Evolutionary conservation across 2,329 filamentous ascomycete genomes (phyloP).

Genomic region (Macroventuria anomochaeta): DNA sequence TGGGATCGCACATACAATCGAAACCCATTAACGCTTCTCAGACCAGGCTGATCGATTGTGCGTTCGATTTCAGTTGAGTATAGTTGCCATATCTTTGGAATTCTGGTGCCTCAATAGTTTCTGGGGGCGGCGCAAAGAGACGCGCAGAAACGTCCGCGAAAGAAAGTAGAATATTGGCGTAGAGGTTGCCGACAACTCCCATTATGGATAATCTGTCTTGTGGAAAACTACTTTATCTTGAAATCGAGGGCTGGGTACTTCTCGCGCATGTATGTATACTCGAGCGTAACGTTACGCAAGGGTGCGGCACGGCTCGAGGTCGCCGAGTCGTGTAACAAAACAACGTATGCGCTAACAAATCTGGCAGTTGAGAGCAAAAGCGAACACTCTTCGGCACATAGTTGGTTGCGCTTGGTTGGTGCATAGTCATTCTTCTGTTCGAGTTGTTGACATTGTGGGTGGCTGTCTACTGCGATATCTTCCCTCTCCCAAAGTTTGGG

Average conservation of each 20-base stretch:
- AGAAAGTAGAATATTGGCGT: slow-evolving; percentile 4
- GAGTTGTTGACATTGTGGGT: too few relatives aligned
- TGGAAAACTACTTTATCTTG: too few relatives aligned
- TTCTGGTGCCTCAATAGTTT: not conserved
- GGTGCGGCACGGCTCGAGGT: slow-evolving; percentile 8
- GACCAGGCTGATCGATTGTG: not conserved
- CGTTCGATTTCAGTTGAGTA: not conserved
- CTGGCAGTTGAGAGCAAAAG: not conserved
- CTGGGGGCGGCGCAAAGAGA: slow-evolving; percentile 10
- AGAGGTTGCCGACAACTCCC: slow-evolving; percentile 4
- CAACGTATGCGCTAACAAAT: not conserved
- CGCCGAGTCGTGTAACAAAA: slow-evolving; percentile 2
- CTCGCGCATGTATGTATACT: not conserved
- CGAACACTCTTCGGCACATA: too few relatives aligned
- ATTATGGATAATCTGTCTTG: not conserved
- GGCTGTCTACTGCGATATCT: too few relatives aligned
- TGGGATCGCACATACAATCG: not conserved
- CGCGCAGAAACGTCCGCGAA: slow-evolving; percentile 7
- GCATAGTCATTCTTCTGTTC: too few relatives aligned
- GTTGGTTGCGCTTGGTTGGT: too few relatives aligned
- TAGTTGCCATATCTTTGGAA: not conserved
- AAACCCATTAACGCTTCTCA: not conserved
- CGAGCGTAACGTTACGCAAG: slow-evolving; percentile 5
- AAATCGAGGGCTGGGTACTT: too few relatives aligned
- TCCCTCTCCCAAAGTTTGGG: too few relatives aligned